These are phyloP conservation scores for Nannizzia gypsea DNA, from an alignment of 2,329 filamentous ascomycete genomes.

Conservation along the genomic window DNA sequence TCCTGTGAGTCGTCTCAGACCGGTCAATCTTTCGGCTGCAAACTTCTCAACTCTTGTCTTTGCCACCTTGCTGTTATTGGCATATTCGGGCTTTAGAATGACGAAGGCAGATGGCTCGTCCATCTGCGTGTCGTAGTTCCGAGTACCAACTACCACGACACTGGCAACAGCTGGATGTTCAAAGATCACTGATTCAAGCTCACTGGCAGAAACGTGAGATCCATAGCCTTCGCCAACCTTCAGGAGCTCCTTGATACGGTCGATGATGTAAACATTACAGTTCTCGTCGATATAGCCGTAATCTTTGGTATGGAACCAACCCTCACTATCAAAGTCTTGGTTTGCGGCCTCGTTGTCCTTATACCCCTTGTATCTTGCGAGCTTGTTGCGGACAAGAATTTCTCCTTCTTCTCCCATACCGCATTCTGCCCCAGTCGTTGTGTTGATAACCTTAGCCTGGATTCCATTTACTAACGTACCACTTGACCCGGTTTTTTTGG, in stretches of 20 bases:
- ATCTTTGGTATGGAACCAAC: slow-evolving; percentile 83
- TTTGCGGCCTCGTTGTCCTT: slow-evolving; percentile 48
- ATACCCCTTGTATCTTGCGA: slow-evolving; percentile 43
- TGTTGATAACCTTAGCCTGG: slow-evolving; percentile 14
- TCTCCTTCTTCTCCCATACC: slow-evolving; percentile 14
- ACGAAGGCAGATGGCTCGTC: slow-evolving; percentile 15
- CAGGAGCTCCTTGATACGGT: slow-evolving; percentile 56
- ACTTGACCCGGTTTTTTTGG: slow-evolving; percentile 15
- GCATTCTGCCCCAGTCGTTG: slow-evolving; percentile 14
- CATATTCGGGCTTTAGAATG: slow-evolving; percentile 13
- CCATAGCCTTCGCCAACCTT: slow-evolving; percentile 55
- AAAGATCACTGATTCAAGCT: slow-evolving; percentile 47
- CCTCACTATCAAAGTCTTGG: slow-evolving; percentile 49
- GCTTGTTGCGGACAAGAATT: slow-evolving; percentile 17
- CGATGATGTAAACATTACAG: slow-evolving; percentile 80
- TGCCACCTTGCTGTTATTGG: neutral
- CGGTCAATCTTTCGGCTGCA: slow-evolving; percentile 9
- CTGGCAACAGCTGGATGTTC: slow-evolving; percentile 44
- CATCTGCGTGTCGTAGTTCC: slow-evolving; percentile 52
- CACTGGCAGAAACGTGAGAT: slow-evolving; percentile 53
- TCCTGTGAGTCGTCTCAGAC: slow-evolving; percentile 12
- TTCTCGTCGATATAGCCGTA: slow-evolving; percentile 64
- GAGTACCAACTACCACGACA: slow-evolving; percentile 50
- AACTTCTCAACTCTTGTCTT: slow-evolving; percentile 8
- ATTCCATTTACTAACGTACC: slow-evolving; percentile 13